Conservation (phyloP, 768 basidiomycete genomes). For the Trametes coccinea region DNA sequence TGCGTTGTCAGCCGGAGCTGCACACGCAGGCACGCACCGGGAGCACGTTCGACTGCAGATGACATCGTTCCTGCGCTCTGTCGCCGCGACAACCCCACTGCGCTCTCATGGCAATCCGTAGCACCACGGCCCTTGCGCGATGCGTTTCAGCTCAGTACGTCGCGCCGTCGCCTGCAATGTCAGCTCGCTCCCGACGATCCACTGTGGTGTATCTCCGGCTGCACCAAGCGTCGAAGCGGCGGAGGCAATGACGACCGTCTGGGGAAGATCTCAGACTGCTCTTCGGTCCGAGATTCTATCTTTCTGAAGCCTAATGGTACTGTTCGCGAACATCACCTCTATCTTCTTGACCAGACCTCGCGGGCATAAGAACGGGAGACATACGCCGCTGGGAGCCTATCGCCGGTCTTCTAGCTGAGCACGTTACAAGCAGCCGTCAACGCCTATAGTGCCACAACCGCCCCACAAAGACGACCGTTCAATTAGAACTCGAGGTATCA, state of each 20-base stretch:
- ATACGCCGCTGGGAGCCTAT: slow-evolving; percentile 11
- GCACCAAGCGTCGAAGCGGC: background rate
- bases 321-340: background rate
- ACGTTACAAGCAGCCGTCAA: background rate
- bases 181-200: background rate
- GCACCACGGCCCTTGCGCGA: background rate
- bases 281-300: slow-evolving; percentile 16
- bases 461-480: too few relatives aligned
- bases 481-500: too few relatives aligned
- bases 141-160: background rate
- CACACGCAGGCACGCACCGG: background rate
- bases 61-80: background rate
- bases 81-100: background rate
- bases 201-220: slow-evolving; percentile 7
- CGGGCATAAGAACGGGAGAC: slow-evolving; percentile 8
- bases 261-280: slow-evolving; percentile 11
- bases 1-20: background rate
- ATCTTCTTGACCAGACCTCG: background rate
- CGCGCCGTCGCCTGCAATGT: background rate
- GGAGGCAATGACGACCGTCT: background rate
- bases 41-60: background rate
- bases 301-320: background rate
- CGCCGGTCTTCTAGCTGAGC: slow-evolving; percentile 2
- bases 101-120: background rate
- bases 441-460: background rate